phyloP scores from a whole-genome alignment of 2,329 filamentous ascomycete genomes.

The Bipolaris cookei region DNA sequence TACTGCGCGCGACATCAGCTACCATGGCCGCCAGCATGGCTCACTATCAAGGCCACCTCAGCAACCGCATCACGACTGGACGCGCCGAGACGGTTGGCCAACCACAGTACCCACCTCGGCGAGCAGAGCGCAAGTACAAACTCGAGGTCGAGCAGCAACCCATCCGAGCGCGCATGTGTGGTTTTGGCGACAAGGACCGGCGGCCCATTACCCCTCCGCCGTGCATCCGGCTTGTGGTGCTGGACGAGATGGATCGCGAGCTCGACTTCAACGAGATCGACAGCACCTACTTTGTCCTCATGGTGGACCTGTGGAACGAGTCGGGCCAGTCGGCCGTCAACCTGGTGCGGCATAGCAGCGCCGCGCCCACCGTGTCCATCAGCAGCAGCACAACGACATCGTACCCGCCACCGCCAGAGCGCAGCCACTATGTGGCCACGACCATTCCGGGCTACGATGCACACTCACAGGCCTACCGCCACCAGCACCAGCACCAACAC shows the following conservation, averaged over 20 bases:
- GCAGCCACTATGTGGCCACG: constrained; percentile 42
- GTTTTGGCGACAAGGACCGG: constrained; percentile 98
- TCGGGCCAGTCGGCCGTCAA: constrained; percentile 69
- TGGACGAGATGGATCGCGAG: constrained; percentile 79
- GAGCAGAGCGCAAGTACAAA: constrained; percentile 50
- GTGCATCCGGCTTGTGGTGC: constrained; percentile 83
- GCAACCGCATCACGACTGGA: neutral
- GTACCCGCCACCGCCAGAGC: constrained; percentile 65
- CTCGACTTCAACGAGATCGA: constrained; percentile 79
- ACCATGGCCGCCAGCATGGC: constrained; percentile 21
- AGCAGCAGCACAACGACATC: constrained; percentile 80
- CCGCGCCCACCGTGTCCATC: constrained; percentile 72
- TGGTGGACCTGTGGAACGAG: constrained; percentile 71
- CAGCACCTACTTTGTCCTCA: constrained; percentile 70
- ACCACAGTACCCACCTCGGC: neutral
- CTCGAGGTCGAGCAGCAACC: constrained; percentile 89
- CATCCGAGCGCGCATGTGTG: constrained; percentile 93
- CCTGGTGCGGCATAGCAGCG: constrained; percentile 68
- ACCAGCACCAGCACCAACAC: constrained; percentile 33
- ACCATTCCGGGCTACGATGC: constrained; percentile 36
- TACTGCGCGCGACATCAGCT: neutral
- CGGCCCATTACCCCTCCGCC: constrained; percentile 95
- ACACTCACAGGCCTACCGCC: constrained; percentile 28
- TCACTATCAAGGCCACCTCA: constrained; percentile 49
- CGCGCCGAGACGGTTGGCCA: constrained; percentile 1